Evolutionary conservation across 2,329 filamentous ascomycete species (phyloP).

Genomic region (Hypoxylon sp.): DNA sequence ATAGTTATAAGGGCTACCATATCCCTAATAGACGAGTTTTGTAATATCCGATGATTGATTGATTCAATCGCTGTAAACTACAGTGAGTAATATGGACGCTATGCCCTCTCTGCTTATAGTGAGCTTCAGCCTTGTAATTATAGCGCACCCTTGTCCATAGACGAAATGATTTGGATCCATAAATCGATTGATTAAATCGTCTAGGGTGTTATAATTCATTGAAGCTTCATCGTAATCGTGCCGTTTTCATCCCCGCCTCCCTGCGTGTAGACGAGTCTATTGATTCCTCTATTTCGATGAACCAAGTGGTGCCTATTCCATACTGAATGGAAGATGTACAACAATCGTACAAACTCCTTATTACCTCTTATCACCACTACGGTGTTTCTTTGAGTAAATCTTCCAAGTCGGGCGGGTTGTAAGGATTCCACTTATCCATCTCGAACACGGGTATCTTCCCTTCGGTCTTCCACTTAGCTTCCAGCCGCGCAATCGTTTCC

Average conservation of each 20-base stretch:
- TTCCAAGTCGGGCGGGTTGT: slow-evolving; percentile 22
- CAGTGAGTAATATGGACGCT: too few species aligned
- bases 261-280: not conserved
- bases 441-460: slow-evolving; percentile 34
- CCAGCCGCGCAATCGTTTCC: slow-evolving; percentile 14
- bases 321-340: not conserved
- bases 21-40: too few species aligned
- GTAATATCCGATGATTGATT: too few species aligned
- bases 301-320: too few species aligned
- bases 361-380: not conserved
- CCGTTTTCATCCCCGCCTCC: not conserved
- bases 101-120: too few species aligned
- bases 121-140: too few species aligned
- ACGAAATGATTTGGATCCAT: too few species aligned
- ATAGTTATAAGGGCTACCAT: too few species aligned
- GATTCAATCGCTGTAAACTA: too few species aligned
- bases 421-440: slow-evolving; percentile 41
- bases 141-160: too few species aligned
- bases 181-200: too few species aligned
- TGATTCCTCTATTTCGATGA: not conserved
- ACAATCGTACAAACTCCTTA: not conserved
- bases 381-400: not conserved
- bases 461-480: slow-evolving; percentile 38
- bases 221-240: not conserved
- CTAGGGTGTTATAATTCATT: too few species aligned